Percentiles rank a stretch among this genome's conserved stretches.
Conservation (phyloP, 2,329 filamentous ascomycete genomes). For the Intubia oerlemansii region DNA sequence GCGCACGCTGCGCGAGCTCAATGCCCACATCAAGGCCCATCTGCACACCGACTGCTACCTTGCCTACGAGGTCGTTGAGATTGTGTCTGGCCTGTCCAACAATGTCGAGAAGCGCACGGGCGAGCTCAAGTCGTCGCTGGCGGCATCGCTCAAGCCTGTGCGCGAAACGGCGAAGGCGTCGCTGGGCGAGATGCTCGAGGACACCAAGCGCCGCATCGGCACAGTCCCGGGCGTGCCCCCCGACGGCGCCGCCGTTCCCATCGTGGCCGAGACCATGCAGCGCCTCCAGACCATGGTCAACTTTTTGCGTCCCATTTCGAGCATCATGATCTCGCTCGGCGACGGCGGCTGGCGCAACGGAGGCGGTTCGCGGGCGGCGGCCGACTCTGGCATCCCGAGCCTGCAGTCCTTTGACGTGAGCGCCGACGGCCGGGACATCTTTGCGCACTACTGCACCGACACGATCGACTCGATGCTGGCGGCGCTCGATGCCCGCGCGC, state of each 20-base stretch:
- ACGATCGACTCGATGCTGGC: slow-evolving; percentile 65
- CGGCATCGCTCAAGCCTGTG: slow-evolving; percentile 71
- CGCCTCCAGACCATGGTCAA: slow-evolving; percentile 71
- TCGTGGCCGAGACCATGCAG: slow-evolving; percentile 70
- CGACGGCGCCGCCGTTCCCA: slow-evolving; percentile 57
- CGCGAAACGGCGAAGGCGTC: slow-evolving; percentile 82
- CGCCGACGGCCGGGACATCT: slow-evolving; percentile 70
- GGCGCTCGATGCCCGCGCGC: slow-evolving; percentile 54
- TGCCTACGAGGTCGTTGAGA: slow-evolving; percentile 85
- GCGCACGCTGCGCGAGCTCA: slow-evolving; percentile 71
- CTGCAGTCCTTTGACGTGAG: slow-evolving; percentile 68
- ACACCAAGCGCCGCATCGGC: slow-evolving; percentile 51
- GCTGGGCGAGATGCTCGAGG: slow-evolving; percentile 62
- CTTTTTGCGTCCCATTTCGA: slow-evolving; percentile 68
- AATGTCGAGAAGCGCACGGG: slow-evolving; percentile 56
- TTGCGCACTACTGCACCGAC: slow-evolving; percentile 77
- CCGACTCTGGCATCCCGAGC: slow-evolving; percentile 39
- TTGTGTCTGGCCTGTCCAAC: slow-evolving; percentile 60
- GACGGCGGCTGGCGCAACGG: slow-evolving; percentile 67
- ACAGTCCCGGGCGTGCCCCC: slow-evolving; percentile 45
- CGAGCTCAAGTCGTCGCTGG: slow-evolving; percentile 64
- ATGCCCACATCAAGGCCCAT: slow-evolving; percentile 71
- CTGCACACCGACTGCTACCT: slow-evolving; percentile 82
- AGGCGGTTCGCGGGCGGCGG: slow-evolving; percentile 22
- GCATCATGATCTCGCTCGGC: slow-evolving; percentile 77